A percentile compares a stretch with the other conserved stretches of the same genome.
Evolutionary conservation across 257 asterid genomes (phyloP).

Genomic region (Penstemon newberryi): DNA sequence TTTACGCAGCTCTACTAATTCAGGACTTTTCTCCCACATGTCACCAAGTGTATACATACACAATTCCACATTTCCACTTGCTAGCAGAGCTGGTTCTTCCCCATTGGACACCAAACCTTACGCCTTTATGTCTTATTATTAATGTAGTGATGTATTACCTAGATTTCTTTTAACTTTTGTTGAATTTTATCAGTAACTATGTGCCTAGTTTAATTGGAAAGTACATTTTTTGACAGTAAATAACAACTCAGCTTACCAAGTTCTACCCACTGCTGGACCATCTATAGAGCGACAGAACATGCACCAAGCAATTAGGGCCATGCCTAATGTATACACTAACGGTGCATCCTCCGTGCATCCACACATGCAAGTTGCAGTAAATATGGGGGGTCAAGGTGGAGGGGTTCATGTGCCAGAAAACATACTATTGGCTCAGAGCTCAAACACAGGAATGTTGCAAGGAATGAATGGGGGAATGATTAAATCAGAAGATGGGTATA

Average conservation of each 20-base stretch:
- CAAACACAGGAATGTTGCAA: slow-evolving; percentile 54
- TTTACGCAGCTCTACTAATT: too few relatives aligned
- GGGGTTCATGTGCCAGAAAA: slow-evolving; percentile 44
- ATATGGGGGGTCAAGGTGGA: slow-evolving; percentile 42
- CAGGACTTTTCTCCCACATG: background rate
- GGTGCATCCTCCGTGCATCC: slow-evolving; percentile 53
- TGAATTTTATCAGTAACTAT: too few relatives aligned
- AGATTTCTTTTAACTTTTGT: too few relatives aligned
- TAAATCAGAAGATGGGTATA: slow-evolving; percentile 52
- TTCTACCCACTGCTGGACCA: slow-evolving; percentile 46
- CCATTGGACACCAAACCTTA: background rate
- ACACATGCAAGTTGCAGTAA: slow-evolving; percentile 44
- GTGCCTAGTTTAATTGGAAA: background rate
- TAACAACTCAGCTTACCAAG: slow-evolving; percentile 41
- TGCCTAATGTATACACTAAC: slow-evolving; percentile 48
- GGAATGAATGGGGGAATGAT: slow-evolving; percentile 55
- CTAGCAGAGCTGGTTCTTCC: background rate
- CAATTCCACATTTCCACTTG: background rate
- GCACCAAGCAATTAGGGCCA: slow-evolving; percentile 38
- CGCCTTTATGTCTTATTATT: too few relatives aligned
- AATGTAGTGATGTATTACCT: too few relatives aligned
- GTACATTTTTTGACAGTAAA: slow-evolving; percentile 38
- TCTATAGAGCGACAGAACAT: slow-evolving; percentile 48
- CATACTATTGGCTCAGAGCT: slow-evolving; percentile 48
- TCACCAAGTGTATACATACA: background rate